Evolutionary conservation across 768 basidiomycete genomes (phyloP), one percentile per base, ranked within the genome.

Genomic region (Phaffia australis): DNA sequence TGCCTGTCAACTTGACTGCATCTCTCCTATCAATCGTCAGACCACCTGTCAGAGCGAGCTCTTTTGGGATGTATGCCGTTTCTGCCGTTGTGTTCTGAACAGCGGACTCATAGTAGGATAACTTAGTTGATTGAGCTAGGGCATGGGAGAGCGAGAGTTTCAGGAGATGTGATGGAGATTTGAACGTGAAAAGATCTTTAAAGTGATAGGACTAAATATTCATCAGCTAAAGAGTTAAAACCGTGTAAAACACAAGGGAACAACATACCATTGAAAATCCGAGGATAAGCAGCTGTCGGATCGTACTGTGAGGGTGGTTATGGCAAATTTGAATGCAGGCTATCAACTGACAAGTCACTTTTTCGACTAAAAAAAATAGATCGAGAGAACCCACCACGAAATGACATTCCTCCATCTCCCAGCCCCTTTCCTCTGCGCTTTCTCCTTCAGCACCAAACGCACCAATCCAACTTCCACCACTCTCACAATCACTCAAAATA

Each of bases 241-340:
- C 18, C 9, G 30, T 54, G 23, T 15, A 11, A 27, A 56, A 2
- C 32, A 25, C 18, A 32, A 27, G 4, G 23, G 18, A 56, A 92
- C 78, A 93, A 94, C 78, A 93, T 89, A 75, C 94, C 92, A 69
- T 97, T 94, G 78, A 89, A 95, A 70, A 97, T 92, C 56, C 92
- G 83, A 19, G 92, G 93, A 71, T 87, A 90, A 0, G 83, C 81
- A 14, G 92, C 89, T 63, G 84, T 77, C 3, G 87, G 82, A 72
- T 97, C 92, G 73, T 91, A 87, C 88, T 42, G 4, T 42, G 35
- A 42, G 11, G 4, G 11, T 42, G 11, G 11, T 5, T 42, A 11
- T 11, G 11, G 88, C 68, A 1, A 9, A 35, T 29, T 42, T 42
- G 11, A 21, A 21, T n/a, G 68, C 35, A 23, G 62, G 68, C 59